These are phyloP conservation scores for Penicillium manginii DNA, from an alignment of 495 filamentous ascomycete species.

Conservation along the genomic window DNA sequence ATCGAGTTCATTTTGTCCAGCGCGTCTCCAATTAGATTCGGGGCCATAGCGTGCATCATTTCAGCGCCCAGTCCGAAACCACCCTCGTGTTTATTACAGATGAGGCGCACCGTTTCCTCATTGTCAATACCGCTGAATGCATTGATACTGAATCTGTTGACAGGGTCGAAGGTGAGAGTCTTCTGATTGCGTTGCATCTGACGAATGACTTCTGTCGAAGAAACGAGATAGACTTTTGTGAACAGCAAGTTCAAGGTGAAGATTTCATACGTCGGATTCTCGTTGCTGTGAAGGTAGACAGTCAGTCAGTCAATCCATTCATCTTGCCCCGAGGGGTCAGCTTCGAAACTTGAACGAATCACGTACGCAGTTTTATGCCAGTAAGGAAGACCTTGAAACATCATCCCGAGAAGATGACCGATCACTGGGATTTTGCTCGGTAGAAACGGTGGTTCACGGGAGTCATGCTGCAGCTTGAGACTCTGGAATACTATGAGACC, in stretches of 20 bases:
- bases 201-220: slow-evolving; percentile 41
- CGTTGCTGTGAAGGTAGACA: slow-evolving; percentile 15
- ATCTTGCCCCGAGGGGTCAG: no score
- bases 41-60: slow-evolving; percentile 28
- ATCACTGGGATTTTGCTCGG: slow-evolving; percentile 42
- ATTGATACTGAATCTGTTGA: slow-evolving; percentile 25
- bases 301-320: not conserved
- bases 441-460: slow-evolving; percentile 50
- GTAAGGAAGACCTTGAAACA: slow-evolving; percentile 43
- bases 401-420: slow-evolving; percentile 48
- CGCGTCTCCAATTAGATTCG: slow-evolving; percentile 27
- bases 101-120: slow-evolving; percentile 15
- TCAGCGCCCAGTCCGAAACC: slow-evolving; percentile 23
- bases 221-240: slow-evolving; percentile 49
- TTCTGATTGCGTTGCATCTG: slow-evolving; percentile 46
- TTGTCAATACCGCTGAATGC: slow-evolving; percentile 25
- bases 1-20: slow-evolving; percentile 35
- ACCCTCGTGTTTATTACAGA: slow-evolving; percentile 21
- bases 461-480: slow-evolving; percentile 24
- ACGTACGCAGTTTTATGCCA: slow-evolving; percentile 22
- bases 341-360: not conserved
- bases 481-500: slow-evolving; percentile 16
- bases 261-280: slow-evolving; percentile 35
- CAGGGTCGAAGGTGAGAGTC: slow-evolving; percentile 45
- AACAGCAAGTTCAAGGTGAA: slow-evolving; percentile 48